Percentiles rank a stretch among this genome's conserved stretches.
These are phyloP conservation scores for Lippia alba DNA, from an alignment of 305 asterid species.

Conservation along the genomic window DNA sequence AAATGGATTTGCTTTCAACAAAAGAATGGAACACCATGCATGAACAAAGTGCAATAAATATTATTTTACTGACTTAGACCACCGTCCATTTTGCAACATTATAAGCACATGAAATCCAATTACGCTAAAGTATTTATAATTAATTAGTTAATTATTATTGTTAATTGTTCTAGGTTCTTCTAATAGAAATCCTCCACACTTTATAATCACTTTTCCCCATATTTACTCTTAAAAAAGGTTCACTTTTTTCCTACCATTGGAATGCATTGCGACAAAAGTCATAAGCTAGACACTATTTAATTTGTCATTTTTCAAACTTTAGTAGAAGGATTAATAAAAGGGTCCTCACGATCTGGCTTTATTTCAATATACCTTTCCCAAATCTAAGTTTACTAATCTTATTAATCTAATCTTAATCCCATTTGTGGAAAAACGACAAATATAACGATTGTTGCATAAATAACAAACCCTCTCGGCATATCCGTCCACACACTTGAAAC, in stretches of 20 bases:
- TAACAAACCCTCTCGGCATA: background rate
- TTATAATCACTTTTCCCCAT: background rate
- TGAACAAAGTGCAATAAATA: background rate
- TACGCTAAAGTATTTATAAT: slow-evolving; percentile 1
- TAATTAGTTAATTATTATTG: background rate
- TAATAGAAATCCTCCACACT: background rate
- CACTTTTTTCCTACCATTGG: background rate
- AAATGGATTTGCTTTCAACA: slow-evolving; percentile 21
- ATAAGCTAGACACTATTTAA: background rate
- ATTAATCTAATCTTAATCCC: slow-evolving; percentile 11
- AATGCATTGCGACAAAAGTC: background rate
- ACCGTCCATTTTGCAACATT: background rate
- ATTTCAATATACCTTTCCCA: slow-evolving; percentile 16
- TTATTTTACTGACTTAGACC: background rate
- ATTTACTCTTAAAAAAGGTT: too few relatives aligned
- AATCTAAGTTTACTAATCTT: slow-evolving; percentile 1
- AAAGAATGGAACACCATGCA: slow-evolving; percentile 14
- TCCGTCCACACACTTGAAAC: background rate
- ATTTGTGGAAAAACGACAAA: slow-evolving; percentile 28
- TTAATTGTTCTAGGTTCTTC: background rate
- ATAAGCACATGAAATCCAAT: background rate
- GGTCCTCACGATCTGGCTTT: background rate
- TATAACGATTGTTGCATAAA: background rate
- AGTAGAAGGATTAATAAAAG: slow-evolving; percentile 2
- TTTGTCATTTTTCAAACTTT: slow-evolving; percentile 16